Evolutionary conservation across 495 filamentous ascomycete genomes (phyloP).

Genomic region (Penicillium tannophilum): DNA sequence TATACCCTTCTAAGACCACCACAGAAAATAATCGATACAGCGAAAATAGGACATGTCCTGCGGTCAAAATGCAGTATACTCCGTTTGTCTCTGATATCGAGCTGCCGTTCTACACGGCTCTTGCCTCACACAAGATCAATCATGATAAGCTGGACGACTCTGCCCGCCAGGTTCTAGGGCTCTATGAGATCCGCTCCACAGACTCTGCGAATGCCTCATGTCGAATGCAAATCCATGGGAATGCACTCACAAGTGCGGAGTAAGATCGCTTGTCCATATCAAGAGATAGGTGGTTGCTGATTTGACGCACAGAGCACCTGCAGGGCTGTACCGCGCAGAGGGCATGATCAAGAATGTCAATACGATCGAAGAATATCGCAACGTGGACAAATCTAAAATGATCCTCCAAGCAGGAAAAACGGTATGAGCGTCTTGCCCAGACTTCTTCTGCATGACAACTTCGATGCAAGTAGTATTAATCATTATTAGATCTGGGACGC

Average conservation of each 20-base stretch:
- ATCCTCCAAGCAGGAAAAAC: conserved; percentile 73
- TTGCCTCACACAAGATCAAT: conserved; percentile 89
- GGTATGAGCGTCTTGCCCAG: conserved; percentile 47
- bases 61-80: conserved; percentile 60
- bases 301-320: conserved; percentile 60
- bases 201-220: conserved; percentile 70
- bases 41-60: neutral
- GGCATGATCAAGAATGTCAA: conserved; percentile 96
- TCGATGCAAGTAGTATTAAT: neutral
- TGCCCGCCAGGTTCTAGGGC: conserved; percentile 78
- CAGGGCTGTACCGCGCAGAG: conserved; percentile 77
- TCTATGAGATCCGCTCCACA: conserved; percentile 79
- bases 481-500: conserved; percentile 85
- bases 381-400: conserved; percentile 68
- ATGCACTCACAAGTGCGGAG: conserved; percentile 80
- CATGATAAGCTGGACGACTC: conserved; percentile 96
- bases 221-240: conserved; percentile 85
- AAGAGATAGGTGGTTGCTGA: conserved; percentile 10
- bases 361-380: conserved; percentile 90
- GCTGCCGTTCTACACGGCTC: conserved; percentile 86
- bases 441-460: neutral
- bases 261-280: conserved; percentile 34
- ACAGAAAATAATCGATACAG: neutral
- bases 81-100: conserved; percentile 94
- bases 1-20: neutral